These are phyloP conservation scores for Ananas comosus DNA, from an alignment of 176 grass and related monocot genomes.

Conservation along the genomic window DNA sequence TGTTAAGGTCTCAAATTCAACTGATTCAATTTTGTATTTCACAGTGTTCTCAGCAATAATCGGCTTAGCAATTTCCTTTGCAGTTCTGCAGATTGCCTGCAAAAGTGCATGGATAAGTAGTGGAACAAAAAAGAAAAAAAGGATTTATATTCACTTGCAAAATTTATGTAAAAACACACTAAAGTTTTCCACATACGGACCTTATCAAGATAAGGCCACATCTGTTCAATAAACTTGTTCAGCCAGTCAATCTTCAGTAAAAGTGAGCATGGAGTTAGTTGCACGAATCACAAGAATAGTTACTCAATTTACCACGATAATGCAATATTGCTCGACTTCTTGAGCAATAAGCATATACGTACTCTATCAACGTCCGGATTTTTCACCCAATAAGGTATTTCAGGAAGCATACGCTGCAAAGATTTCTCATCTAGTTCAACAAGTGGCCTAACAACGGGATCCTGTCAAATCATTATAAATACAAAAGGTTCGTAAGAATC, in stretches of 20 bases:
- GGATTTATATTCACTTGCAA: neutral
- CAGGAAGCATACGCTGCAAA: constrained; percentile 55
- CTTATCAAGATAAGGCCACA: constrained; percentile 96
- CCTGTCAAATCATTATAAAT: constrained; percentile 26
- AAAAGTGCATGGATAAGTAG: constrained; percentile 15
- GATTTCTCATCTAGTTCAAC: constrained; percentile 54
- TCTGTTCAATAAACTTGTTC: constrained; percentile 56
- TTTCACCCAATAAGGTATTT: constrained; percentile 79
- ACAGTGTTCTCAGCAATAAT: constrained; percentile 75
- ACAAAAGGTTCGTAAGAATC: constrained; percentile 1
- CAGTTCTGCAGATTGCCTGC: constrained; percentile 72
- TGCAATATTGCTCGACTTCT: neutral
- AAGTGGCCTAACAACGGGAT: constrained; percentile 57
- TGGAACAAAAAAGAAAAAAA: constrained; percentile 2
- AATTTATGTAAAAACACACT: constrained; percentile 2
- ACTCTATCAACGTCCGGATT: constrained; percentile 85
- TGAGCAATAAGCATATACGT: neutral
- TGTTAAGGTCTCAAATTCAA: constrained; percentile 76
- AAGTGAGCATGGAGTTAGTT: neutral
- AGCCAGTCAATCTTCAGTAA: constrained; percentile 67
- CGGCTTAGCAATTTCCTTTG: constrained; percentile 66
- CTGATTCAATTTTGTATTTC: constrained; percentile 81
- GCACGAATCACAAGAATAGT: neutral
- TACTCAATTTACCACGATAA: neutral
- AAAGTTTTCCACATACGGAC: constrained; percentile 22